Percentiles rank a stretch among this genome's conserved stretches.
phyloP scores from a whole-genome alignment of 2,329 filamentous ascomycete species.

The Colletotrichum orchidophilum region DNA sequence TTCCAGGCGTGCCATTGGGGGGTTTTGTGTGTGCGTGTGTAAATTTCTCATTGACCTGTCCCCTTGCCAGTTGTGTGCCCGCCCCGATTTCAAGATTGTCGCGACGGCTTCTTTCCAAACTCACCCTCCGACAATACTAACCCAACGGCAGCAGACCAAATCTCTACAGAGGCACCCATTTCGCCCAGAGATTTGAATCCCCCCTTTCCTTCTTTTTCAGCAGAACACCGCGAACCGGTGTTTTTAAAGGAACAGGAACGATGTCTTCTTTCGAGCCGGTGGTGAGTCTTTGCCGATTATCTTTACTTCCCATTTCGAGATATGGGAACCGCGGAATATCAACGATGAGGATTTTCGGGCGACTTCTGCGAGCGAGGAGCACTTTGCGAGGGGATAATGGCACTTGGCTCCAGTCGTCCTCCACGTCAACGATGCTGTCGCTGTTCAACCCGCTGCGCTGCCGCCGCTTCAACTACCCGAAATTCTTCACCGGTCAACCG shows the following conservation, averaged over 20 bases:
- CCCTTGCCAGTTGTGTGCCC: slow-evolving; percentile 1
- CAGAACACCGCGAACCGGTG: slow-evolving; percentile 34
- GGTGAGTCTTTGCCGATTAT: slow-evolving; percentile 60
- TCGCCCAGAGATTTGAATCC: slow-evolving; percentile 37
- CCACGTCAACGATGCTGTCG: not conserved
- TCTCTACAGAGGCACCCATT: slow-evolving; percentile 31
- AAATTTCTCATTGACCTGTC: slow-evolving; percentile 36
- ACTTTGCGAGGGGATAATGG: not conserved
- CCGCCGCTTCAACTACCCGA: not conserved
- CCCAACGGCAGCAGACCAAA: slow-evolving; percentile 35
- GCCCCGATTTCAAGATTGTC: slow-evolving; percentile 34
- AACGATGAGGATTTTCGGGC: slow-evolving; percentile 12
- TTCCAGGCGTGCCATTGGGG: slow-evolving; percentile 10
- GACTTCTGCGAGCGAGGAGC: not conserved
- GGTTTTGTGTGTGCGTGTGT: slow-evolving; percentile 38
- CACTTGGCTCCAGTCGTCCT: not conserved
- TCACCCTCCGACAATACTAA: slow-evolving; percentile 36
- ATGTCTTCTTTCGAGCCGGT: slow-evolving; percentile 78
- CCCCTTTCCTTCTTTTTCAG: slow-evolving; percentile 33
- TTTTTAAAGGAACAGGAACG: slow-evolving; percentile 53
- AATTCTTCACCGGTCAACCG: not conserved
- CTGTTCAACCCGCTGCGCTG: not conserved
- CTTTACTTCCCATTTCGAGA: not conserved
- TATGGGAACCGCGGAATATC: not conserved
- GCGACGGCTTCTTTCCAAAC: slow-evolving; percentile 34